Evolutionary conservation across 192 early-diverging fungal species (phyloP).

Genomic region (Linnemannia zychae): DNA sequence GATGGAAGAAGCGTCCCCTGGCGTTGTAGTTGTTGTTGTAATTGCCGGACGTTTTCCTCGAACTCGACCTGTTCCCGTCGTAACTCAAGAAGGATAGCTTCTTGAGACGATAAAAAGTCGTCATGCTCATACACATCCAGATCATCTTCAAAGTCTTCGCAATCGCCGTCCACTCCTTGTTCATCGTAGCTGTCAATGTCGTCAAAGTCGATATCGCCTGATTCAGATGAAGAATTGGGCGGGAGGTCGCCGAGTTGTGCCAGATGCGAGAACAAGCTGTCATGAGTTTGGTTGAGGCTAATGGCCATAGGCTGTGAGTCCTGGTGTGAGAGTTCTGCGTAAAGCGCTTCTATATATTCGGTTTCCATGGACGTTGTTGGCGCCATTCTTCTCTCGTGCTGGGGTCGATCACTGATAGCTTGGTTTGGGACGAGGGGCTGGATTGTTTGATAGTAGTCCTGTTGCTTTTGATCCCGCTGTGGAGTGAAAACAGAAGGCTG

Average conservation of each 20-base stretch:
- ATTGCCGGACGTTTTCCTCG: slow-evolving; percentile 50
- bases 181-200: slow-evolving; percentile 27
- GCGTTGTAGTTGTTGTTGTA: slow-evolving; percentile 42
- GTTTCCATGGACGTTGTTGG: slow-evolving; percentile 50
- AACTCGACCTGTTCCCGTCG: slow-evolving; percentile 54
- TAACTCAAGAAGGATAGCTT: slow-evolving; percentile 50
- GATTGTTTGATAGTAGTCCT: neutral
- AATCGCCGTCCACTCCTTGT: slow-evolving; percentile 26
- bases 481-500: neutral
- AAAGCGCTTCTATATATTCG: slow-evolving; percentile 46
- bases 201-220: slow-evolving; percentile 34
- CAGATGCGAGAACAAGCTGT: neutral
- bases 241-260: neutral
- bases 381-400: neutral
- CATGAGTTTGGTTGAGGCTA: neutral
- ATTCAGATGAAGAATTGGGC: slow-evolving; percentile 23
- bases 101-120: slow-evolving; percentile 38
- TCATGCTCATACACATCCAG: slow-evolving; percentile 43
- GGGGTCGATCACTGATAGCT: too few relatives aligned
- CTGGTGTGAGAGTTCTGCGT: slow-evolving; percentile 19
- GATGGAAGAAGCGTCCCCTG: slow-evolving; percentile 37
- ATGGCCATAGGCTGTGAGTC: neutral
- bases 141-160: slow-evolving; percentile 37
- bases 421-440: neutral
- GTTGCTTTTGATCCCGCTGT: neutral